Evolutionary conservation across 176 grass and related monocot genomes (phyloP).

Genomic region (Avena insularis): DNA sequence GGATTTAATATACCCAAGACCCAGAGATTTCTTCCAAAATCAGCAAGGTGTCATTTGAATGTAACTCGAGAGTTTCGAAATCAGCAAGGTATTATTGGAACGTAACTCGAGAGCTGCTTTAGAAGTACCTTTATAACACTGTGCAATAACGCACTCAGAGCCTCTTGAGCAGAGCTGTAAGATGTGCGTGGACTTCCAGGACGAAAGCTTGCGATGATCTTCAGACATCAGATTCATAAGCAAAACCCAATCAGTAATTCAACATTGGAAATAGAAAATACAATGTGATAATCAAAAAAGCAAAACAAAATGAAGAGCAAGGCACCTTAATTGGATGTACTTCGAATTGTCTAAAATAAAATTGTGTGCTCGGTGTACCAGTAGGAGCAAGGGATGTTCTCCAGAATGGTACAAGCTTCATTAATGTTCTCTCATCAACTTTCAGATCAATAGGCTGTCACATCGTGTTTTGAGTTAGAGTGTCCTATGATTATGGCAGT

Average conservation of each 20-base stretch:
- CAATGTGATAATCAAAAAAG: constrained; percentile 31
- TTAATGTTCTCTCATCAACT: constrained; percentile 85
- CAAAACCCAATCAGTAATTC: constrained; percentile 18
- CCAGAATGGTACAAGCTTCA: constrained; percentile 92
- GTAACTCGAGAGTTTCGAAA: constrained; percentile 22
- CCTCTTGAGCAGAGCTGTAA: constrained; percentile 87
- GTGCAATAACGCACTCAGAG: constrained; percentile 77
- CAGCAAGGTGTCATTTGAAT: constrained; percentile 25
- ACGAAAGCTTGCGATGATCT: constrained; percentile 84
- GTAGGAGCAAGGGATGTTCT: constrained; percentile 76
- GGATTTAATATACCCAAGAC: not conserved
- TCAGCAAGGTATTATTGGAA: constrained; percentile 25
- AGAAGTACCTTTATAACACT: constrained; percentile 73
- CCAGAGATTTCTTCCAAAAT: not conserved
- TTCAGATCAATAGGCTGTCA: constrained; percentile 82
- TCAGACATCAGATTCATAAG: constrained; percentile 50
- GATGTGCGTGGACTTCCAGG: constrained; percentile 61
- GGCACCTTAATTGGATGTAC: constrained; percentile 91
- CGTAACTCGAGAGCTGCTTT: constrained; percentile 35
- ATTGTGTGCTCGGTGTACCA: constrained; percentile 58
- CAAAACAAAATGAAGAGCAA: constrained; percentile 34
- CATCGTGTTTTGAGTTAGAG: constrained; percentile 43
- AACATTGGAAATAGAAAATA: constrained; percentile 37
- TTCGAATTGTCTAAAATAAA: constrained; percentile 88
- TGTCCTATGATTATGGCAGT: constrained; percentile 28